Conservation (phyloP, 345 rosid genomes). For the Eucalyptus sp. region DNA sequence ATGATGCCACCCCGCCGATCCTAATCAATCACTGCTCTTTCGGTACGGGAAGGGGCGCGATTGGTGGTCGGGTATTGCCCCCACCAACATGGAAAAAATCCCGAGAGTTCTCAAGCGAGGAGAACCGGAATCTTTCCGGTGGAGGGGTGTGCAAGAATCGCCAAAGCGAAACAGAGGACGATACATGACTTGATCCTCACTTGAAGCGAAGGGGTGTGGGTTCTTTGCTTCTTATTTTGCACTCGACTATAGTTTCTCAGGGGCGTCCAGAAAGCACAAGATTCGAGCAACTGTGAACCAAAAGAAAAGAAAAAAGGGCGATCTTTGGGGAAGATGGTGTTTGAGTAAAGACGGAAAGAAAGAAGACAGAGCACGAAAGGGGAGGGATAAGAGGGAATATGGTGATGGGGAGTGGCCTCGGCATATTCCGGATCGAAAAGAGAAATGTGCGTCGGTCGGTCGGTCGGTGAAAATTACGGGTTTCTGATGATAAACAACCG, state of each 20-base stretch:
- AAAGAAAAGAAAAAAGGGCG: neutral
- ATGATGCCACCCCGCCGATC: neutral
- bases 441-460: neutral
- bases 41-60: neutral
- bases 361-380: neutral
- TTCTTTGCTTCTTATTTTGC: neutral
- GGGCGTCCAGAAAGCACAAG: neutral
- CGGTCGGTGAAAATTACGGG: neutral
- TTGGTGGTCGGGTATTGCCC: neutral
- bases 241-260: neutral
- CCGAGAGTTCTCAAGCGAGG: neutral
- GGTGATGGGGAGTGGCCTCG: neutral
- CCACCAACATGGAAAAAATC: neutral
- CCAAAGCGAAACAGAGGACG: neutral
- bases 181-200: neutral
- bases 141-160: neutral
- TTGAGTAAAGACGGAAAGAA: neutral
- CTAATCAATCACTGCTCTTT: neutral
- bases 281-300: neutral
- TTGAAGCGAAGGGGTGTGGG: neutral
- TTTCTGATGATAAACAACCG: neutral
- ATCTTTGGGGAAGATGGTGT: neutral
- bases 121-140: neutral
- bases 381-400: neutral
- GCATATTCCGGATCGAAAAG: neutral